Evolutionary conservation across 1,139 yeast genomes (phyloP).

Genomic region (Saccharomyces uvarum): DNA sequence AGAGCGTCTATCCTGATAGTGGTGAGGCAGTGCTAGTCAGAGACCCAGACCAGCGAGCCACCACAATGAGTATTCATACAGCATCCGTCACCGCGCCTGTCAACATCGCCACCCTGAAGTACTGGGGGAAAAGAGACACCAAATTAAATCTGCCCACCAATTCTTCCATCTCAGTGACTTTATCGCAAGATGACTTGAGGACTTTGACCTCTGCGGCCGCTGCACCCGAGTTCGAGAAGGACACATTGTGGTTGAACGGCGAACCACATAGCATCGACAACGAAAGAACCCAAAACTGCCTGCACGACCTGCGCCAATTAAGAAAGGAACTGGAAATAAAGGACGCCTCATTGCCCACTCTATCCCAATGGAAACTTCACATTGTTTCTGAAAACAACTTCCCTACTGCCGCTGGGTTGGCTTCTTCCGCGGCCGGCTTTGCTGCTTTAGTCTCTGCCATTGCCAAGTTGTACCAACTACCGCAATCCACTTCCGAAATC

Average conservation of each 20-base stretch:
- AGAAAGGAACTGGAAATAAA: constrained; percentile 49
- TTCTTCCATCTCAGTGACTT: constrained; percentile 88
- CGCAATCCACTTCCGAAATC: constrained; percentile 72
- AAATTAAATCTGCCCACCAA: constrained; percentile 86
- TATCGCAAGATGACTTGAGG: constrained; percentile 81
- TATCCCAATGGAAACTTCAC: constrained; percentile 61
- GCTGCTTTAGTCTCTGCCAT: constrained; percentile 89
- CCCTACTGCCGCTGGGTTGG: constrained; percentile 98
- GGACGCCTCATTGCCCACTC: constrained; percentile 47
- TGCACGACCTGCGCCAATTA: constrained; percentile 62
- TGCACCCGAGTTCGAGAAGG: constrained; percentile 47
- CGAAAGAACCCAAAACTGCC: constrained; percentile 73
- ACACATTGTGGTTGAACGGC: constrained; percentile 80
- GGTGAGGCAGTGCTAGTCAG: background rate
- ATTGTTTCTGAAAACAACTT: constrained; percentile 92
- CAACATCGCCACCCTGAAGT: constrained; percentile 91
- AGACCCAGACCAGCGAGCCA: background rate
- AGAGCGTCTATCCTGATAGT: background rate
- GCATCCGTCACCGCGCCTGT: constrained; percentile 96
- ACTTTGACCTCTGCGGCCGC: constrained; percentile 87
- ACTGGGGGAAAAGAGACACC: constrained; percentile 97
- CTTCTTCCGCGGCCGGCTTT: constrained; percentile 96
- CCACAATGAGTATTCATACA: constrained; percentile 36
- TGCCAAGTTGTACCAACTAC: constrained; percentile 73
- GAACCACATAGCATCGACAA: constrained; percentile 55